A percentile compares a stretch with the other conserved stretches of the same genome.
Conservation (phyloP, 805 yeast species). For the Candida germanica region DNA sequence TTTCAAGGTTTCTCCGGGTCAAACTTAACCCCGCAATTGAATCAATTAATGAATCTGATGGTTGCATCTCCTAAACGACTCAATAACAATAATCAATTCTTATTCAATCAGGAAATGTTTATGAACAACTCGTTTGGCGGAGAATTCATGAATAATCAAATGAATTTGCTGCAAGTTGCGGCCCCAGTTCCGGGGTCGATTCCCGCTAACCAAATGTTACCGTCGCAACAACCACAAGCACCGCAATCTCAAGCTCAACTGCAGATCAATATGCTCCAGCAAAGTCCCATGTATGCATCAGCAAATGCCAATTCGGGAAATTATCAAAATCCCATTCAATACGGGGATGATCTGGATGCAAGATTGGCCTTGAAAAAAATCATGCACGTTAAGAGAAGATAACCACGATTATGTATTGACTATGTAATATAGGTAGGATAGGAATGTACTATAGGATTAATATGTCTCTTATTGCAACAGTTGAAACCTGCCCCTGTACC, state of each 20-base stretch:
- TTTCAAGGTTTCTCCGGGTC: constrained; percentile 13
- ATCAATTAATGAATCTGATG: constrained; percentile 38
- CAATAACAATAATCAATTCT: constrained; percentile 13
- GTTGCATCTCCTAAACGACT: constrained; percentile 31
- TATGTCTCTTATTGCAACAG: too few species aligned
- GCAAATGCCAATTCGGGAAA: constrained; percentile 1
- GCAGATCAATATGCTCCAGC: background rate
- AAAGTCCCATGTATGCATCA: background rate
- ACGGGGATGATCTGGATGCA: constrained; percentile 33
- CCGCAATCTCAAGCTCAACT: background rate
- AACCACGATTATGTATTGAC: too few species aligned
- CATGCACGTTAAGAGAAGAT: constrained; percentile 27
- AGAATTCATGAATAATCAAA: background rate
- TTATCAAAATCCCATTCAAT: constrained; percentile 3
- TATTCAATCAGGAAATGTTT: constrained; percentile 27
- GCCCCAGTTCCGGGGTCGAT: background rate
- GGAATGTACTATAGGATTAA: too few species aligned
- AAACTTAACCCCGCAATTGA: constrained; percentile 40
- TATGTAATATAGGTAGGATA: too few species aligned
- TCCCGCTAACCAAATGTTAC: background rate
- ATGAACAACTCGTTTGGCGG: constrained; percentile 1
- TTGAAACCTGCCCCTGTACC: too few species aligned
- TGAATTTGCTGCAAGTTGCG: background rate
- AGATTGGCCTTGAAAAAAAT: constrained; percentile 35
- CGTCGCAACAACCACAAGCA: too few species aligned